Percentiles rank a stretch among this genome's conserved stretches.
Conservation (phyloP, 169 alveolate species). For the Plasmodium vinckei region DNA sequence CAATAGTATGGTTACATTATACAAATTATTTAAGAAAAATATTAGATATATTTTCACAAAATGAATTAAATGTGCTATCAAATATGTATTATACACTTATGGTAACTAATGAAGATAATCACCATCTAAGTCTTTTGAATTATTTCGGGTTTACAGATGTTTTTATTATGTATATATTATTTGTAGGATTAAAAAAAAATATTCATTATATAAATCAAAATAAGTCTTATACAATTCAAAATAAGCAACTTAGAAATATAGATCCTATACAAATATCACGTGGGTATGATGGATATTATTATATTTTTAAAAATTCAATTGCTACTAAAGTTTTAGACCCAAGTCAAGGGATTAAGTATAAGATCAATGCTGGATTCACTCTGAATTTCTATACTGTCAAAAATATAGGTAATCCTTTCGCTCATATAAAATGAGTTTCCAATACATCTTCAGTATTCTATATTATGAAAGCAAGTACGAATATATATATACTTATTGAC, state of each 20-base stretch:
- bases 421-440: background rate
- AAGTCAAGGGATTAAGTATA: conserved; percentile 1
- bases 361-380: conserved; percentile 52
- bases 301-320: conserved; percentile 9
- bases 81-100: conserved; percentile 35
- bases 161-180: conserved; percentile 37
- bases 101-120: conserved; percentile 29
- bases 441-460: too few species aligned
- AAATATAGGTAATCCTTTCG: conserved; percentile 20
- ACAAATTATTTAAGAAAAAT: conserved; percentile 66
- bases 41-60: conserved; percentile 46
- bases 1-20: conserved; percentile 69
- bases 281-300: conserved; percentile 17
- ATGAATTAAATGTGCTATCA: conserved; percentile 33
- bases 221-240: conserved; percentile 32
- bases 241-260: background rate
- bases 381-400: conserved; percentile 12
- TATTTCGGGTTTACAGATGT: conserved; percentile 62
- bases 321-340: conserved; percentile 9
- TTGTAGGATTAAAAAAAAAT: conserved; percentile 4
- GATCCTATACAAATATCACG: conserved; percentile 31
- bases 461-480: background rate
- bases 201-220: conserved; percentile 35
- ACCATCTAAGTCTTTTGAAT: conserved; percentile 48
- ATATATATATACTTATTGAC: conserved; percentile 4